Evolutionary conservation across 2,329 filamentous ascomycete species (phyloP).

Genomic region (Cercospora zeina): DNA sequence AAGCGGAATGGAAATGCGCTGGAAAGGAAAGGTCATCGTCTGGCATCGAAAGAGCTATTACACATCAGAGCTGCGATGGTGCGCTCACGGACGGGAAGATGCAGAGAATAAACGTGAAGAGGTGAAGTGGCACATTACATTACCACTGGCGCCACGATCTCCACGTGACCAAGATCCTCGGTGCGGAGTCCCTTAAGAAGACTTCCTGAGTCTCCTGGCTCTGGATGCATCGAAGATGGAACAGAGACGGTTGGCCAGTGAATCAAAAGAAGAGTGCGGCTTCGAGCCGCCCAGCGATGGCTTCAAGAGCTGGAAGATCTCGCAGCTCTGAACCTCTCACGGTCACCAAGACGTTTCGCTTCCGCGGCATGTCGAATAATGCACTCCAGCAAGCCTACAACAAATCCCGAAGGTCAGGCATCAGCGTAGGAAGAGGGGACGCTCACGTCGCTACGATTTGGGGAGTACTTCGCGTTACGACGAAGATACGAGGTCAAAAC

Average conservation of each 20-base stretch:
- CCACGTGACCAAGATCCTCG: not conserved
- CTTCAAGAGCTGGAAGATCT: not conserved
- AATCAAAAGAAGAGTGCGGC: too few species aligned
- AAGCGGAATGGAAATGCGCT: not conserved
- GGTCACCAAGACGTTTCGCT: not conserved
- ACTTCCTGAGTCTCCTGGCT: not conserved
- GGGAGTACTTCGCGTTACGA: too few species aligned
- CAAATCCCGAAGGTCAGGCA: not conserved
- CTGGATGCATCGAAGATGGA: too few species aligned
- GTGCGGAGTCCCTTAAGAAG: not conserved
- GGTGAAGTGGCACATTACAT: slow-evolving; percentile 3
- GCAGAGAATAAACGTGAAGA: not conserved
- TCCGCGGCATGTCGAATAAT: not conserved
- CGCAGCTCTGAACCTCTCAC: not conserved
- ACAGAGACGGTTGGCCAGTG: too few species aligned
- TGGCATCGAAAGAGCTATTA: not conserved
- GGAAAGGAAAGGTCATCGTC: not conserved
- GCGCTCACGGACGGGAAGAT: not conserved
- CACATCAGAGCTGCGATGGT: not conserved
- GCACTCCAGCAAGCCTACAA: not conserved
- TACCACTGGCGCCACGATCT: slow-evolving; percentile 1
- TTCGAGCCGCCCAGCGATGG: not conserved
- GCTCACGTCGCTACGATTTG: too few species aligned
- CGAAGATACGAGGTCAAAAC: too few species aligned
- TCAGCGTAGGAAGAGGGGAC: not conserved